Evolutionary conservation across 495 filamentous ascomycete species (phyloP).

Genomic region (Tuber microsphaerosporum): DNA sequence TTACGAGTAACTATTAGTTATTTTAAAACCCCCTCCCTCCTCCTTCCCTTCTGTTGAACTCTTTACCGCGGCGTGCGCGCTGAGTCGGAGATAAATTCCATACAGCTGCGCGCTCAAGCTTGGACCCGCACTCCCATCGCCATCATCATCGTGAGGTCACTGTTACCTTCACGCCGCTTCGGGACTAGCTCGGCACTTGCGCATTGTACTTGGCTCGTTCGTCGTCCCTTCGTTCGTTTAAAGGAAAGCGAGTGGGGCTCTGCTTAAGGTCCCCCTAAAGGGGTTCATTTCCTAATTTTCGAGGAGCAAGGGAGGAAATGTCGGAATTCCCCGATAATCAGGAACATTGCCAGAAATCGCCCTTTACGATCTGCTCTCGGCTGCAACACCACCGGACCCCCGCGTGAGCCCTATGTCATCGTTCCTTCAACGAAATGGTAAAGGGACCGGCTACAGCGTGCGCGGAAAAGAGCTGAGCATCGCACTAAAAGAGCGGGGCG

Average conservation of each 20-base stretch:
- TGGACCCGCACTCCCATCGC: background rate
- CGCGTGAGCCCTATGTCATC: slow-evolving; percentile 2
- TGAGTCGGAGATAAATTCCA: background rate
- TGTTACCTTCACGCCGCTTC: background rate
- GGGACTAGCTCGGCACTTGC: background rate
- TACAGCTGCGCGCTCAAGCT: background rate
- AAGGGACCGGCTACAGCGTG: background rate
- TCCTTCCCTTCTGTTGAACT: background rate
- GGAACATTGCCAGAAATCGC: background rate
- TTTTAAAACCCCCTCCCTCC: background rate
- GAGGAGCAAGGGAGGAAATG: slow-evolving; percentile 1
- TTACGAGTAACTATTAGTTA: slow-evolving; percentile 6
- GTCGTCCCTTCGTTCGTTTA: background rate
- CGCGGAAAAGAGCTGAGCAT: slow-evolving; percentile 1
- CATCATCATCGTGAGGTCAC: slow-evolving; percentile 2
- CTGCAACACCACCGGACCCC: background rate
- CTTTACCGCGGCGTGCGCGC: background rate
- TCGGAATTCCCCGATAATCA: slow-evolving; percentile 1
- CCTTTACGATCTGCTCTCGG: background rate
- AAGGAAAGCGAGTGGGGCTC: slow-evolving; percentile 1
- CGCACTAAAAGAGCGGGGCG: background rate
- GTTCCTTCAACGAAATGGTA: background rate
- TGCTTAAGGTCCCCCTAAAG: background rate
- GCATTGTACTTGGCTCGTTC: background rate
- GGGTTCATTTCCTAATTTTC: background rate